These are phyloP conservation scores for Pisolithus sp. DNA, from an alignment of 768 basidiomycete species.

Conservation along the genomic window DNA sequence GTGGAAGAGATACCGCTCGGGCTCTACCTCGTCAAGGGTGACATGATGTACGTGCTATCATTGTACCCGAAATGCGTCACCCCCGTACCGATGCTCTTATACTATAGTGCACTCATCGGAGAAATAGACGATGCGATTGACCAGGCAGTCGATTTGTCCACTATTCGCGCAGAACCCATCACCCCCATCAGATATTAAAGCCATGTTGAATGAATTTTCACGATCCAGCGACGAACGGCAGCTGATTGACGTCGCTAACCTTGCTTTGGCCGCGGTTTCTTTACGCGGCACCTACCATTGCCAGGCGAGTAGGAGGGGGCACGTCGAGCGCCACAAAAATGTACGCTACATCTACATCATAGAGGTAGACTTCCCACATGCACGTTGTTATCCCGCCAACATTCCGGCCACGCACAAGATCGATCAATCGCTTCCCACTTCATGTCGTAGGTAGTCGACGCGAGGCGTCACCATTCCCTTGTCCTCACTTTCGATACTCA, in stretches of 20 bases:
- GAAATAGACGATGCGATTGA: conserved; percentile 85
- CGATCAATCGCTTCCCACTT: no score
- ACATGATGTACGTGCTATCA: conserved; percentile 78
- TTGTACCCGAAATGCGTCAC: not conserved
- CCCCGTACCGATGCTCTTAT: conserved; percentile 1
- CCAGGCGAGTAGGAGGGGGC: not conserved
- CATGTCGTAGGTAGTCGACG: not conserved
- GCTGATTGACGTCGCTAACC: not conserved
- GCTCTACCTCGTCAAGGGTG: conserved; percentile 95
- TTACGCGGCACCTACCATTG: not conserved
- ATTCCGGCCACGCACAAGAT: not conserved
- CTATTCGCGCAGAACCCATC: conserved; percentile 84
- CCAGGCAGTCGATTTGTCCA: conserved; percentile 61
- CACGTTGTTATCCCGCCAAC: not conserved
- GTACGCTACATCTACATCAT: conserved; percentile 2
- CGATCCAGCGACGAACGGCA: not conserved
- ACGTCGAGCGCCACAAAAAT: not conserved
- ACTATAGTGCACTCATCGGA: conserved; percentile 62
- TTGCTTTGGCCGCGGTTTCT: not conserved
- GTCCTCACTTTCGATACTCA: no score
- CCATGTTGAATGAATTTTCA: not conserved
- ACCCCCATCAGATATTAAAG: conserved; percentile 69
- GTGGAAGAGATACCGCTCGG: conserved; percentile 94
- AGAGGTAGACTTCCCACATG: not conserved
- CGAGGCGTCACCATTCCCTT: no score